A percentile compares a stretch with the other conserved stretches of the same genome.
These are phyloP conservation scores for Candida krabiensis DNA, from an alignment of 805 yeast species.

Conservation along the genomic window DNA sequence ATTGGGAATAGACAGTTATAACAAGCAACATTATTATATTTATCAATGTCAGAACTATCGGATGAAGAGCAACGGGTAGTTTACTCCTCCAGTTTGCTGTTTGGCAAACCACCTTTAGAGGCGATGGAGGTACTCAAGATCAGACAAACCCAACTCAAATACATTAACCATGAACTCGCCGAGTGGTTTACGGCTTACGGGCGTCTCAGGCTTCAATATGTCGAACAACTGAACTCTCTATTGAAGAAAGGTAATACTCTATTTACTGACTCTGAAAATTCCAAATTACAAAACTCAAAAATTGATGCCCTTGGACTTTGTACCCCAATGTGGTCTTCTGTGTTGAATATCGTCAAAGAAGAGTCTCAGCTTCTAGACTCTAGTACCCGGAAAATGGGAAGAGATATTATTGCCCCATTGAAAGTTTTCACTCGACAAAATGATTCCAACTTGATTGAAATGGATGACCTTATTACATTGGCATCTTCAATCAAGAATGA, in stretches of 20 bases:
- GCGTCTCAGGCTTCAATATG: slow-evolving; percentile 46
- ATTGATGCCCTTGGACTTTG: slow-evolving; percentile 48
- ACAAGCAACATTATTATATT: no score
- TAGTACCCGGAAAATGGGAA: slow-evolving; percentile 51
- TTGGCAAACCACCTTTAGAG: slow-evolving; percentile 50
- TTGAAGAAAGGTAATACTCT: slow-evolving; percentile 36
- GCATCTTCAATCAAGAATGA: slow-evolving; percentile 22
- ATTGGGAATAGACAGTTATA: no score
- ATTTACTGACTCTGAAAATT: slow-evolving; percentile 36
- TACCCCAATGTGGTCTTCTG: slow-evolving; percentile 44
- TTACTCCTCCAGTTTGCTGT: slow-evolving; percentile 35
- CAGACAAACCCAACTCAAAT: slow-evolving; percentile 54
- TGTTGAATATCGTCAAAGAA: slow-evolving; percentile 39
- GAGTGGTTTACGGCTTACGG: slow-evolving; percentile 58
- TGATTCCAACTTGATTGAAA: slow-evolving; percentile 41
- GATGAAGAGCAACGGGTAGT: slow-evolving; percentile 28
- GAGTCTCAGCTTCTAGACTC: slow-evolving; percentile 46
- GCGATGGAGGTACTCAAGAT: slow-evolving; percentile 60
- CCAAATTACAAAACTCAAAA: slow-evolving; percentile 46
- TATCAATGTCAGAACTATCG: slow-evolving; percentile 9
- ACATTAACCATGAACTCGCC: slow-evolving; percentile 60
- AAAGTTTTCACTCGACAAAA: slow-evolving; percentile 53
- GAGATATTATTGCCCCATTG: slow-evolving; percentile 57
- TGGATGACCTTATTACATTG: slow-evolving; percentile 35
- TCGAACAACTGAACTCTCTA: slow-evolving; percentile 44